Evolutionary conservation across 106 monocot species (phyloP), one percentile per base, ranked within the genome.

Genomic region (Dendrobium huoshanense): DNA sequence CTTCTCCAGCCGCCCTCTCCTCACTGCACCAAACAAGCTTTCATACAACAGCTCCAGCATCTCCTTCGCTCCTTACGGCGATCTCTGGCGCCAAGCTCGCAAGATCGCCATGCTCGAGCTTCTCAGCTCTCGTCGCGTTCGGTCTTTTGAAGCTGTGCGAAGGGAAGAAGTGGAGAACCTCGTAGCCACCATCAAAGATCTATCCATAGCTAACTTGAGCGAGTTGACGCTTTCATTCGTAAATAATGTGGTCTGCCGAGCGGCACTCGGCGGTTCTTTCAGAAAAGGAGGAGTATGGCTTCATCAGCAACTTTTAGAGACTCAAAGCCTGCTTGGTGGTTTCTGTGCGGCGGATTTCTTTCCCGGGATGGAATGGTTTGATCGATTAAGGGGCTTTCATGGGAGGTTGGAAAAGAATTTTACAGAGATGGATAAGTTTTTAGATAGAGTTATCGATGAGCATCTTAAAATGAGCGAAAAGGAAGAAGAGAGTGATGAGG

Each of bases 21-120:
- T 29, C 25, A 67, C 1, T 5, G 27, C 18, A 25, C 9, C 67
- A 7, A 29, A 9, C 1, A 7, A 9, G 16, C 67, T 67, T 9
- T 0, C 5, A 0, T 67, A 67, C 27, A 17, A 47, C 20, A 40
- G 49, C 37, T 48, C 72, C 15, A 84, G 64, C 75, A 82, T 88
- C 68, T 25, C 73, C 80, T 88, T 91, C 84, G 82, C 84, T 31
- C 91, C 91, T 25, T 86, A 84, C 55, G 81, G 77, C 33, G 76
- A 73, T 18, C 81, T 88, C 77, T 91, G 84, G 86, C 42, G 78
- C 42, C 85, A 80, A 76, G 64, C 84, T 45, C 10, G 64, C 6
- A 64, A 64, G 64, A 17, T 64, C 64, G 10, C 3, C 67, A 27
- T 27, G 16, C 4, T 27, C n/a, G 16, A 67, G 10, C n/a, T 67